These are phyloP conservation scores for Ceratobasidium sp. DNA, from an alignment of 1,284 basidiomycete species.

Conservation along the genomic window DNA sequence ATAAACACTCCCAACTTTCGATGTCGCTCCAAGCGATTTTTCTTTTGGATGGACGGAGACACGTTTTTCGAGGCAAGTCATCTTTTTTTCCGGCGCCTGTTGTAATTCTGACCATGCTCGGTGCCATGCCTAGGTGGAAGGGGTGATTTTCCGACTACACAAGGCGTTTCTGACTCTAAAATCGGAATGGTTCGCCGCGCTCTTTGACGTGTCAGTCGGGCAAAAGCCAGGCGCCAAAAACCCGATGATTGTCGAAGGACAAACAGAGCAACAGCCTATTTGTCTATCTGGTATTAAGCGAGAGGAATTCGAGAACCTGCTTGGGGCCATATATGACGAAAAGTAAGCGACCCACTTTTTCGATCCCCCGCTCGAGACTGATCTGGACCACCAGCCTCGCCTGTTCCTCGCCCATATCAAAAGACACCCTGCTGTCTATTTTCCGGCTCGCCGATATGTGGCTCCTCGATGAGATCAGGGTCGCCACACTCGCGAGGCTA, in stretches of 20 bases:
- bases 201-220: slow-evolving; percentile 25
- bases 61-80: slow-evolving; percentile 38
- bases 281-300: slow-evolving; percentile 39
- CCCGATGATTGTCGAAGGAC: slow-evolving; percentile 31
- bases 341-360: slow-evolving; percentile 5
- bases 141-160: slow-evolving; percentile 40
- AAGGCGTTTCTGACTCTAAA: slow-evolving; percentile 39
- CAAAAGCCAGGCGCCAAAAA: slow-evolving; percentile 11
- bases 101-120: background rate
- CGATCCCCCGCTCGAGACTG: background rate
- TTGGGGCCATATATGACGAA: slow-evolving; percentile 39
- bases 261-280: slow-evolving; percentile 39
- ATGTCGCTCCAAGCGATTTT: slow-evolving; percentile 37
- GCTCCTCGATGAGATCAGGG: slow-evolving; percentile 41
- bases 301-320: slow-evolving; percentile 38
- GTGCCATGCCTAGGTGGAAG: slow-evolving; percentile 18
- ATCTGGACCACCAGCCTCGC: slow-evolving; percentile 30
- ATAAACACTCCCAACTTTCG: slow-evolving; percentile 27
- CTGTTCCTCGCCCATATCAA: slow-evolving; percentile 30
- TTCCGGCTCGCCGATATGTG: slow-evolving; percentile 45
- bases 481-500: slow-evolving; percentile 29
- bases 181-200: slow-evolving; percentile 41
- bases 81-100: background rate
- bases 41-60: slow-evolving; percentile 45
- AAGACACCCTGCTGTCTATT: slow-evolving; percentile 39